These are phyloP conservation scores for Ophiostoma sp. DNA, from an alignment of 2,329 filamentous ascomycete genomes.

Conservation along the genomic window DNA sequence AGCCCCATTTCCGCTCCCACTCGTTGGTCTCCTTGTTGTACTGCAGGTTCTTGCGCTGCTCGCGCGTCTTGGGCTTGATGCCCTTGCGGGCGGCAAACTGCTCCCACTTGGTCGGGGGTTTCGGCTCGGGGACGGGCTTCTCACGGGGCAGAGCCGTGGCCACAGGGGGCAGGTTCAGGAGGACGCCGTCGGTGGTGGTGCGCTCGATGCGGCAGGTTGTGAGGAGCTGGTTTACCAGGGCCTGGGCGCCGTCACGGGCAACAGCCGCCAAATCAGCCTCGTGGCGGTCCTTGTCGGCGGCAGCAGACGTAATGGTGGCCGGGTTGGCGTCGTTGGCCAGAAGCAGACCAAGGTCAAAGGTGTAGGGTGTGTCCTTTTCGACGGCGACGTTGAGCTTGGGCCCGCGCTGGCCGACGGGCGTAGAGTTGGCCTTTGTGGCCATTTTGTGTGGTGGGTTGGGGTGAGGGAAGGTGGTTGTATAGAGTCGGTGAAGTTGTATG, in stretches of 20 bases:
- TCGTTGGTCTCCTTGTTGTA: conserved; percentile 83
- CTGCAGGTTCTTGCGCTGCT: conserved; percentile 70
- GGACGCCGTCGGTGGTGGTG: conserved; percentile 64
- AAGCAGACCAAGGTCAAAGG: conserved; percentile 87
- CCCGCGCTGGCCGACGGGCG: conserved; percentile 36
- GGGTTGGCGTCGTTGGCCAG: conserved; percentile 87
- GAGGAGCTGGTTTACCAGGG: conserved; percentile 90
- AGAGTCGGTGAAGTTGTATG: no score
- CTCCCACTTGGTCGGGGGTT: conserved; percentile 90
- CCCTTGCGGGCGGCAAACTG: conserved; percentile 96
- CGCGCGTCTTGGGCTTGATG: conserved; percentile 83
- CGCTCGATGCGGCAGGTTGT: conserved; percentile 79
- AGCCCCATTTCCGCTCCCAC: conserved; percentile 95
- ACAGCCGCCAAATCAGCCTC: conserved; percentile 61
- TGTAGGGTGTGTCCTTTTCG: conserved; percentile 84
- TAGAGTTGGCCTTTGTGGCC: conserved; percentile 33
- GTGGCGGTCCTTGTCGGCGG: conserved; percentile 54
- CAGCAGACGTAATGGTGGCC: conserved; percentile 49
- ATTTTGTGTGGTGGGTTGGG: conserved; percentile 19
- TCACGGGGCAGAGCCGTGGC: conserved; percentile 78
- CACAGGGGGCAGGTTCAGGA: conserved; percentile 72
- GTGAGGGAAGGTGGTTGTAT: not conserved
- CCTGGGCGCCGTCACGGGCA: conserved; percentile 88
- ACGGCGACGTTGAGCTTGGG: conserved; percentile 63
- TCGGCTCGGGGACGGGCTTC: conserved; percentile 82